Evolutionary conservation across 345 rosid species (phyloP).

Genomic region (Clarkia xantiana): DNA sequence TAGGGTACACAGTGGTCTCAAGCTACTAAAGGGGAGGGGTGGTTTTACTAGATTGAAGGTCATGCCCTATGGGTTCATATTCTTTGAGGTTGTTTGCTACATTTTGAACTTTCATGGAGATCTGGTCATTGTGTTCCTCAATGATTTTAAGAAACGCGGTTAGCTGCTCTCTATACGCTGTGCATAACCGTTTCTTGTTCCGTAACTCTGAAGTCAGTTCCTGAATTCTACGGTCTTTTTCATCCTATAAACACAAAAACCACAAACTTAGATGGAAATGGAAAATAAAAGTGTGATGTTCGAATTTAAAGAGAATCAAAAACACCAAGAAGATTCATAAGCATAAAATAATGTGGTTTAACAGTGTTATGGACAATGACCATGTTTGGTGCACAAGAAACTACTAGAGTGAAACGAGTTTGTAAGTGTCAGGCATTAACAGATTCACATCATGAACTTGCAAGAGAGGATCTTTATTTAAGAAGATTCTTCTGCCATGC

Average conservation of each 20-base stretch:
- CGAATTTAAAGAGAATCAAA: background rate
- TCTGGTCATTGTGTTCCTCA: conserved; percentile 17
- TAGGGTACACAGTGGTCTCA: too few species aligned
- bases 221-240: conserved; percentile 21
- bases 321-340: too few species aligned
- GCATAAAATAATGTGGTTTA: too few species aligned
- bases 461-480: too few species aligned
- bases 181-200: conserved; percentile 15
- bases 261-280: background rate
- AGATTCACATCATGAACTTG: too few species aligned
- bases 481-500: too few species aligned
- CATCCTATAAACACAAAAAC: conserved; percentile 10
- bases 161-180: conserved; percentile 18
- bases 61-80: conserved; percentile 14
- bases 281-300: background rate
- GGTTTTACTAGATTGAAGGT: conserved; percentile 3
- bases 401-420: too few species aligned
- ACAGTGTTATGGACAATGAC: too few species aligned
- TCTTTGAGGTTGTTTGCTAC: conserved; percentile 20
- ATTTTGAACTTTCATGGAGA: conserved; percentile 13
- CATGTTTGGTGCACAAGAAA: too few species aligned
- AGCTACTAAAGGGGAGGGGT: too few species aligned
- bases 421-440: too few species aligned
- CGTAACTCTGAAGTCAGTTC: conserved; percentile 16
- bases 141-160: conserved; percentile 14